Conservation (phyloP, 2,329 filamentous ascomycete species). For the Pseudogymnoascus sp. region DNA sequence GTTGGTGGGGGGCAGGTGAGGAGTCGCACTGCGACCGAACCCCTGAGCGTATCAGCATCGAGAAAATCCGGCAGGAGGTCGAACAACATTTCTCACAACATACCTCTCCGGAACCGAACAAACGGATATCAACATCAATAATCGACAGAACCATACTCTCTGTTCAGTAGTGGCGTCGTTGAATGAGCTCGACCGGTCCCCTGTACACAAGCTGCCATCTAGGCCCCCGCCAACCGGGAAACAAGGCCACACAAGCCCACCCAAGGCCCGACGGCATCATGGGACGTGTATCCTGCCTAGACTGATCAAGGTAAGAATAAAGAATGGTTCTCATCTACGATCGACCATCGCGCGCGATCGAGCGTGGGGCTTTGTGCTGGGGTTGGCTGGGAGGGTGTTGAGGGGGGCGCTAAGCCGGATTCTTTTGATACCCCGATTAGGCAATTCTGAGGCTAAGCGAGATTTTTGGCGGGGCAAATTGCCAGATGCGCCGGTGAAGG, state of each 20-base stretch:
- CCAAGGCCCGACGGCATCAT: background rate
- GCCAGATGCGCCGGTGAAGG: background rate
- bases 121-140: background rate
- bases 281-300: background rate
- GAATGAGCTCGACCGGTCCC: background rate
- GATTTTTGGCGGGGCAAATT: background rate
- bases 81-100: background rate
- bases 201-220: background rate
- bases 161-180: background rate
- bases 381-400: background rate
- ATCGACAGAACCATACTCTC: background rate
- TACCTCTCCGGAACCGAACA: background rate
- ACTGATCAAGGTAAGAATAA: background rate
- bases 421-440: slow-evolving; percentile 10
- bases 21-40: background rate
- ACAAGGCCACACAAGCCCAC: background rate
- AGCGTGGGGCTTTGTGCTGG: background rate
- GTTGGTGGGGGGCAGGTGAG: background rate
- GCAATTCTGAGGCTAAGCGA: slow-evolving; percentile 6
- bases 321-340: background rate
- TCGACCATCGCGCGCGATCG: background rate
- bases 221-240: background rate
- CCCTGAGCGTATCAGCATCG: background rate
- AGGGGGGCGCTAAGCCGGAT: slow-evolving; percentile 1
- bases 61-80: background rate